Base-by-base conservation (phyloP, 768 basidiomycete genomes). In the Lactarius akahatsu region DNA sequence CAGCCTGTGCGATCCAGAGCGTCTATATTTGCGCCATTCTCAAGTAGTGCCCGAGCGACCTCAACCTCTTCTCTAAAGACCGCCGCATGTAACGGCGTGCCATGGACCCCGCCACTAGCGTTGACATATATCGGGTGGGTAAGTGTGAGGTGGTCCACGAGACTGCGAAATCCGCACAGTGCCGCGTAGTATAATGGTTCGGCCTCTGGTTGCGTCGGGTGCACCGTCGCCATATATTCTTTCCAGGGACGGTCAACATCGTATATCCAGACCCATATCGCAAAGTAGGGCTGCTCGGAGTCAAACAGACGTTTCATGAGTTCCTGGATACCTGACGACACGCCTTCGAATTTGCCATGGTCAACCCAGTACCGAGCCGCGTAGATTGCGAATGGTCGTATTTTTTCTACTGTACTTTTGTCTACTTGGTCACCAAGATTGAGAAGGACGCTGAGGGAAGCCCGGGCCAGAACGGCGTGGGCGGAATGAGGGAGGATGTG, bases 331-430 rank as follows among this genome's bases (percentile, higher is more conserved):
- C n/a, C 2, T 4, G 45, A 34, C 4, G 50, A 64, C 9, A 47
- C 47, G 4, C 28, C 47, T 0, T 40, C 38, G 4, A 64, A 52
- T 15, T 59, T 45, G 1, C 2, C 38, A 26, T 64, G 63, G 36
- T 45, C 52, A 4, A 45, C 64, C 64, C 64, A 65, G 23, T 65
- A 3, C 10, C 11, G 59, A 34, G 64, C 41, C 7, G 64, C 64
- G 13, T 65, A 65, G 3, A 55, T 23, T 13, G 41, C 54, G 26
- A 65, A n/a, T 26, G 64, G 64, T 4, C 5, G 43, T 0, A 28
- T 28, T 28, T 56, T n/a, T 8, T 61, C 7, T 10, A 38, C 34
- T 13, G 6, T 2, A 9, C 0, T 38, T 55, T 38, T 18, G 26
- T 61, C 54, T 13, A 65, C 32, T 3, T 1, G 4, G 16, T 43